Evolutionary conservation across 176 grass and related monocot genomes (phyloP).

Genomic region (Poa annua): DNA sequence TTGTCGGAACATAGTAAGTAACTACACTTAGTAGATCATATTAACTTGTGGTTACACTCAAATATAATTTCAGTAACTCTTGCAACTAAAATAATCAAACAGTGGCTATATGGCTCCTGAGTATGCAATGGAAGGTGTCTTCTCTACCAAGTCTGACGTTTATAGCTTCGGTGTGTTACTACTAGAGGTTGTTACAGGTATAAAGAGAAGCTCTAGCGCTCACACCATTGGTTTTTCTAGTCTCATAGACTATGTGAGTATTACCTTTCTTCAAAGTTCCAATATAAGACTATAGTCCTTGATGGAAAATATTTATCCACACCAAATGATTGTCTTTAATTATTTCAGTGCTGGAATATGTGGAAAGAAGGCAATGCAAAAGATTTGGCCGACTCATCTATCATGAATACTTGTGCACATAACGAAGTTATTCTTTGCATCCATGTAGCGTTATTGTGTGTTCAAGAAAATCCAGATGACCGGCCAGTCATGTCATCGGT

Average conservation of each 20-base stretch:
- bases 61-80: background rate
- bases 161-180: slow-evolving; percentile 61
- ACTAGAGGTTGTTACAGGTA: slow-evolving; percentile 49
- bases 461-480: slow-evolving; percentile 51
- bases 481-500: slow-evolving; percentile 50
- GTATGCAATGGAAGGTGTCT: slow-evolving; percentile 24
- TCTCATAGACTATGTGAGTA: slow-evolving; percentile 52
- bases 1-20: background rate
- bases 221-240: slow-evolving; percentile 34
- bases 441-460: slow-evolving; percentile 50
- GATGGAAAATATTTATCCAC: background rate
- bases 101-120: background rate
- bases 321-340: background rate
- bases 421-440: slow-evolving; percentile 42
- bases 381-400: slow-evolving; percentile 39
- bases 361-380: slow-evolving; percentile 44
- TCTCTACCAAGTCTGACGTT: slow-evolving; percentile 59
- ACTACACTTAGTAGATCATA: too few species aligned
- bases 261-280: background rate
- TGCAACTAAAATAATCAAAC: background rate
- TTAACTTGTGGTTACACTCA: too few species aligned
- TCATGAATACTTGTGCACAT: slow-evolving; percentile 11
- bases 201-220: slow-evolving; percentile 41
- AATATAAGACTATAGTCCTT: background rate
- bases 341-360: slow-evolving; percentile 48